phyloP scores from a whole-genome alignment of 2,329 filamentous ascomycete genomes.

The Orbilia oligospora region DNA sequence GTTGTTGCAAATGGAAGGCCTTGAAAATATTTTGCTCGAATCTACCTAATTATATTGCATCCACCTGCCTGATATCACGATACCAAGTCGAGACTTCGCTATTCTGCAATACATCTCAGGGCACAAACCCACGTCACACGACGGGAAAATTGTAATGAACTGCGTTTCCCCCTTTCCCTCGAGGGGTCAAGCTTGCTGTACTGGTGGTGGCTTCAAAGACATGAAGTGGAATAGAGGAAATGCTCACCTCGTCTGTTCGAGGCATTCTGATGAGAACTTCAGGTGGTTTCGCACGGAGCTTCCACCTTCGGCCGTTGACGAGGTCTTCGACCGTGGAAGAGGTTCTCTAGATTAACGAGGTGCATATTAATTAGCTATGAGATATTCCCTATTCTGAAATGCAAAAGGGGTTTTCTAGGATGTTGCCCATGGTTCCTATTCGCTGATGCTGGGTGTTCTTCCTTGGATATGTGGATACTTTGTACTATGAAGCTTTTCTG shows the following conservation, averaged over 20 bases:
- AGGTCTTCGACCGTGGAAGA: conserved; percentile 34
- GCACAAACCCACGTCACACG: conserved; percentile 20
- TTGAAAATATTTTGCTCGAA: conserved; percentile 4
- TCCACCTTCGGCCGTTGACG: conserved; percentile 24
- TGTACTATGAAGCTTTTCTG: conserved; percentile 56
- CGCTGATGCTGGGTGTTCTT: conserved; percentile 18
- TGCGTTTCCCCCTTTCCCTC: neutral
- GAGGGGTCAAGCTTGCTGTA: neutral
- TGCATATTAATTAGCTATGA: conserved; percentile 23
- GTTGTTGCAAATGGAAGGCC: conserved; percentile 22
- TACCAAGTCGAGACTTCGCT: conserved; percentile 12
- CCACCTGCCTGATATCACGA: conserved; percentile 53
- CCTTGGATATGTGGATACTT: conserved; percentile 38
- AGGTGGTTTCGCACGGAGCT: conserved; percentile 30
- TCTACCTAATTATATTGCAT: conserved; percentile 21
- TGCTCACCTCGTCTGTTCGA: conserved; percentile 7
- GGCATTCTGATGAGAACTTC: conserved; percentile 28
- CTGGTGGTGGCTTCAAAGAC: neutral
- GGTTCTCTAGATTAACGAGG: conserved; percentile 31
- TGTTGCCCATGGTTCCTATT: conserved; percentile 34
- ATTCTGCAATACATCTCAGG: conserved; percentile 22
- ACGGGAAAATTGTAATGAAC: neutral
- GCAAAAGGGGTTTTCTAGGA: conserved; percentile 34
- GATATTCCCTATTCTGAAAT: conserved; percentile 36
- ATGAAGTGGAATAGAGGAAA: conserved; percentile 1